Conservation (phyloP, 78 protist species). For the Tieghemostelium lacteum region DNA sequence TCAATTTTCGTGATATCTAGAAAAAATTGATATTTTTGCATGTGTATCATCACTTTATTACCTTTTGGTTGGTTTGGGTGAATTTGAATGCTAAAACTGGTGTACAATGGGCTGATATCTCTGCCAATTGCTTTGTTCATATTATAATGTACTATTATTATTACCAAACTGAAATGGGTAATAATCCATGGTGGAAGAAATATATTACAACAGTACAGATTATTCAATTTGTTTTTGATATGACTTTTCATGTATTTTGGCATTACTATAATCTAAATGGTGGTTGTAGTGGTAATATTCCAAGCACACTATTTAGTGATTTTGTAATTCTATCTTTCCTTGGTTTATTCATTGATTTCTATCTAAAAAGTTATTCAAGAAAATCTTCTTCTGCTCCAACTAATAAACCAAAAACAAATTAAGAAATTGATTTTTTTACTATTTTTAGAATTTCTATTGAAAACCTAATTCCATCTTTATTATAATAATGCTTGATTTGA, state of each 20-base stretch:
- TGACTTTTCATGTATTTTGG: conserved; percentile 41
- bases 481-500: background rate
- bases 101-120: conserved; percentile 66
- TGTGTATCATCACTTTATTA: conserved; percentile 89
- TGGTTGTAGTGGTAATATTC: conserved; percentile 7
- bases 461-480: background rate
- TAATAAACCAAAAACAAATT: conserved; percentile 23
- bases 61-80: conserved; percentile 54
- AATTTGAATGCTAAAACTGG: conserved; percentile 34
- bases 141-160: conserved; percentile 84
- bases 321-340: conserved; percentile 55
- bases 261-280: conserved; percentile 2
- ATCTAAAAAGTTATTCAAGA: conserved; percentile 10
- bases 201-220: conserved; percentile 70
- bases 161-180: conserved; percentile 25
- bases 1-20: background rate
- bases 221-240: conserved; percentile 68
- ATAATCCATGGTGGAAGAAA: conserved; percentile 84
- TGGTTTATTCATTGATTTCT: conserved; percentile 59
- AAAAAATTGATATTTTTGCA: conserved; percentile 75
- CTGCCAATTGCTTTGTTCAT: conserved; percentile 85
- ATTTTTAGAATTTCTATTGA: background rate
- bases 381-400: background rate
- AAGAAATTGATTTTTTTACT: background rate
- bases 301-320: conserved; percentile 15